Base-by-base conservation (phyloP, 768 basidiomycete species). In the Termitomyces sp. region DNA sequence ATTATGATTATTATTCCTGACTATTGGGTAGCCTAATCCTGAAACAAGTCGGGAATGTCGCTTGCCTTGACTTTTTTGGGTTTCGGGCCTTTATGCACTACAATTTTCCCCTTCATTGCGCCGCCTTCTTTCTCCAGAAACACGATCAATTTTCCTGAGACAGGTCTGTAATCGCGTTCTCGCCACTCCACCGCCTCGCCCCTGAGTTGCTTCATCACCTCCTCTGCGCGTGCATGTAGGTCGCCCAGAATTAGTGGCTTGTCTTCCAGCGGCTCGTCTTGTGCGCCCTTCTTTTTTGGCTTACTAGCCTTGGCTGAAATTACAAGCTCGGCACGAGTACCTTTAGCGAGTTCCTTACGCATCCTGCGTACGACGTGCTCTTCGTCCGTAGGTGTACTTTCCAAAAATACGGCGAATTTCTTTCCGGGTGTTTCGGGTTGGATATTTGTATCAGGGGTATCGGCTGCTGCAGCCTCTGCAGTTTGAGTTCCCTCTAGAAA, bases 401-500 rank as follows among this genome's bases (percentile, higher is more conserved):
- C 35, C 4, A 21, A 16, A 3, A 16, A 37, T 25, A 52, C 14
- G 3, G 16, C 7, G 5, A 44, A 19, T 34, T 19, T 57, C 19
- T 57, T 57, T 17, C 56, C 56, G 19, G 32, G 10, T 16, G 43
- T 16, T 11, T 46, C 34, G 5, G 44, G 45, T 47, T 37, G 45
- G 3, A 37, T 19, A 5, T 23, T 23, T 19, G 29, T 48, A n/a
- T 29, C 47, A 6, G 5, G 12, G 12, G 32, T 23, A 12, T 41
- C 42, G 19, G 12, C 19, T 11, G 56, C 7, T 11, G 56, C 7
- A 21, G 19, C 19, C 2, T 32, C 35, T 27, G 56, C 17, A 6
- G 11, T 37, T 35, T n/a, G 60, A 4, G 59, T 70, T 35, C 76
- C 76, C 57, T 79, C 77, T 40, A 87, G 67, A 46, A 73, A 81